These are phyloP conservation scores for Pleurotus salmoneostramineus DNA, from an alignment of 768 basidiomycete genomes.

Conservation along the genomic window DNA sequence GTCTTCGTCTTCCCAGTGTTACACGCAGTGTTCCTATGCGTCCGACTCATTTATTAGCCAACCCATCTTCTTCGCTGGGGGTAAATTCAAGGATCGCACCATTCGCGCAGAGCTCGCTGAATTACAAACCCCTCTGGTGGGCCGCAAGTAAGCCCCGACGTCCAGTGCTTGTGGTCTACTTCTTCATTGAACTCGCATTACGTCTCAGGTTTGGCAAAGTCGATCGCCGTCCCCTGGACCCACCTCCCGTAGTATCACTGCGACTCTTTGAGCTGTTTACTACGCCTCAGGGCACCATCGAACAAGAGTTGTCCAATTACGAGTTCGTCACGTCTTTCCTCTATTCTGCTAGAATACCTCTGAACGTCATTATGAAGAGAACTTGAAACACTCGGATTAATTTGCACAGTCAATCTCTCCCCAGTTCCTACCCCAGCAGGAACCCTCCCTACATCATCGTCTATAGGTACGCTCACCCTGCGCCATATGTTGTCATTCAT, in stretches of 20 bases:
- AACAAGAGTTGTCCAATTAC: conserved; percentile 47
- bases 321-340: conserved; percentile 30
- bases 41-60: conserved; percentile 21
- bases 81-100: conserved; percentile 45
- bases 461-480: not conserved
- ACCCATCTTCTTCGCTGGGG: conserved; percentile 44
- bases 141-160: conserved; percentile 48
- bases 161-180: conserved; percentile 5
- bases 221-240: conserved; percentile 66
- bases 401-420: conserved; percentile 73
- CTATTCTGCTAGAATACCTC: not conserved
- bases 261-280: conserved; percentile 40
- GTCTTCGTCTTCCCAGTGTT: not conserved
- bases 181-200: not conserved
- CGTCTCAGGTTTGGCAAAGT: conserved; percentile 49
- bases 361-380: conserved; percentile 29
- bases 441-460: conserved; percentile 8
- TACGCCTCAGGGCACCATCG: conserved; percentile 33
- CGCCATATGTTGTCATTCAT: no score
- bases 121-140: conserved; percentile 63
- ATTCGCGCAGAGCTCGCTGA: conserved; percentile 55
- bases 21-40: not conserved
- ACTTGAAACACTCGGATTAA: conserved; percentile 51
- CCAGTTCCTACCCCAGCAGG: conserved; percentile 34
- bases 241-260: conserved; percentile 54